Percentiles rank a stretch among this genome's conserved stretches.
phyloP scores from a whole-genome alignment of 139 green algal species.

The Picochlorum sp. region DNA sequence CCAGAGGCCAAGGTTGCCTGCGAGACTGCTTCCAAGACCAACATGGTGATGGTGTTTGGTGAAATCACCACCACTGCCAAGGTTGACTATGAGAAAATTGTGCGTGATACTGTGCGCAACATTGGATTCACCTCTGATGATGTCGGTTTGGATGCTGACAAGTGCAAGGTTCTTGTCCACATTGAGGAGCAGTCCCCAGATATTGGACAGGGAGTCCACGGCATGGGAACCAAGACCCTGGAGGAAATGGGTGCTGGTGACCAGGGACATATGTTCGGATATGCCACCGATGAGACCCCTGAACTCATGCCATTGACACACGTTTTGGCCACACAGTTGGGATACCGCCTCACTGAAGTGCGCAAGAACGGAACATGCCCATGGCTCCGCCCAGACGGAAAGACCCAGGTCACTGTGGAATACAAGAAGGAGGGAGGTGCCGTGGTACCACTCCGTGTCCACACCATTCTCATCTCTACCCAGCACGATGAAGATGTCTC shows the following conservation, averaged over 20 bases:
- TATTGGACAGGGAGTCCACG: conserved; percentile 97
- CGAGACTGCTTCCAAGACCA: conserved; percentile 98
- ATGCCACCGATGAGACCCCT: conserved; percentile 95
- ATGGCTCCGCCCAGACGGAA: conserved; percentile 97
- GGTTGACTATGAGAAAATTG: conserved; percentile 95
- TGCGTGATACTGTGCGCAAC: conserved; percentile 63
- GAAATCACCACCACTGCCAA: conserved; percentile 99
- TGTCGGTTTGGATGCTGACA: conserved; percentile 91
- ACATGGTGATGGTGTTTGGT: conserved; percentile 99
- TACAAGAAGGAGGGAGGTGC: conserved; percentile 91
- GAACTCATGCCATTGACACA: conserved; percentile 99
- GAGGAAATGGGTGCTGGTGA: conserved; percentile 98
- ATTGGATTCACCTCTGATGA: conserved; percentile 94
- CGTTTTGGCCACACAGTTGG: conserved; percentile 92
- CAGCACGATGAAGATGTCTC: conserved; percentile 87
- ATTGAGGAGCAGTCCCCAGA: conserved; percentile 99
- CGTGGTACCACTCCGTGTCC: conserved; percentile 85
- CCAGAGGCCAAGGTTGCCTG: conserved; percentile 94
- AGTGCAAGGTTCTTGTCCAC: conserved; percentile 97
- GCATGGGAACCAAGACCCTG: conserved; percentile 96
- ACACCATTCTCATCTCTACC: conserved; percentile 99
- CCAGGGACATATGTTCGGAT: conserved; percentile 99
- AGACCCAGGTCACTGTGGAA: conserved; percentile 99
- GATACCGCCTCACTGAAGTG: conserved; percentile 75
- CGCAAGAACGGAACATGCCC: conserved; percentile 83